Percentiles rank a stretch among this genome's conserved stretches.
Evolutionary conservation across 2,329 filamentous ascomycete species (phyloP).

Genomic region (Penicillium vulpinum): DNA sequence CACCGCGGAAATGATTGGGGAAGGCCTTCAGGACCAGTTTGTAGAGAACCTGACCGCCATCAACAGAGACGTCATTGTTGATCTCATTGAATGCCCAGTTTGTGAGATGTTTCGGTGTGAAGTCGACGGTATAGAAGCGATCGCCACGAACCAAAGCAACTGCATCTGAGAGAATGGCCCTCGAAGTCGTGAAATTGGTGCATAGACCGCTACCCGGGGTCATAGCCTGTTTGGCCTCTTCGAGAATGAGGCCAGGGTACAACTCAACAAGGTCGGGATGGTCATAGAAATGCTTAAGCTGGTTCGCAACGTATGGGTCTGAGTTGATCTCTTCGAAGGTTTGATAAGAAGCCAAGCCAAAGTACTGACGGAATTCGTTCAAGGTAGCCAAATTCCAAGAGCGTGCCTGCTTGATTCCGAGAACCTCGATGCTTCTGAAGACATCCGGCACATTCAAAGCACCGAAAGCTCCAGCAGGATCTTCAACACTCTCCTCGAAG

Average conservation of each 20-base stretch:
- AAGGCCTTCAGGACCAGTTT: constrained; percentile 54
- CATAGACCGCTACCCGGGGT: constrained; percentile 51
- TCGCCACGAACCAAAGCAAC: constrained; percentile 50
- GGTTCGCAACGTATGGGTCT: constrained; percentile 49
- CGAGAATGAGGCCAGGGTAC: constrained; percentile 59
- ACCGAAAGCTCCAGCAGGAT: constrained; percentile 61
- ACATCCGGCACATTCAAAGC: constrained; percentile 59
- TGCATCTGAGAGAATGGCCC: constrained; percentile 49
- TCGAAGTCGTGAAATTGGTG: constrained; percentile 48
- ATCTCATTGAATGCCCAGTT: constrained; percentile 50
- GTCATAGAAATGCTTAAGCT: constrained; percentile 51
- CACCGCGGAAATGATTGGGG: constrained; percentile 50
- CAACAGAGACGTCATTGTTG: constrained; percentile 45
- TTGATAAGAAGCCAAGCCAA: constrained; percentile 52
- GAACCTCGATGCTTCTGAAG: constrained; percentile 61
- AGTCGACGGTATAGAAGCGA: constrained; percentile 50
- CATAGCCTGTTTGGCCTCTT: constrained; percentile 56
- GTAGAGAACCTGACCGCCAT: constrained; percentile 53
- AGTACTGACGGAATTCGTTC: constrained; percentile 58
- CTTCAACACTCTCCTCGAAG: constrained; percentile 60
- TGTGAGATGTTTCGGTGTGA: constrained; percentile 46
- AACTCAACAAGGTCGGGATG: constrained; percentile 57
- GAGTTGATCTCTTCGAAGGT: constrained; percentile 56
- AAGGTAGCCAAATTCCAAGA: constrained; percentile 62
- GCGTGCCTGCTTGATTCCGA: constrained; percentile 63